Evolutionary conservation across 2,329 filamentous ascomycete genomes (phyloP).

Genomic region (Venturia asperata): DNA sequence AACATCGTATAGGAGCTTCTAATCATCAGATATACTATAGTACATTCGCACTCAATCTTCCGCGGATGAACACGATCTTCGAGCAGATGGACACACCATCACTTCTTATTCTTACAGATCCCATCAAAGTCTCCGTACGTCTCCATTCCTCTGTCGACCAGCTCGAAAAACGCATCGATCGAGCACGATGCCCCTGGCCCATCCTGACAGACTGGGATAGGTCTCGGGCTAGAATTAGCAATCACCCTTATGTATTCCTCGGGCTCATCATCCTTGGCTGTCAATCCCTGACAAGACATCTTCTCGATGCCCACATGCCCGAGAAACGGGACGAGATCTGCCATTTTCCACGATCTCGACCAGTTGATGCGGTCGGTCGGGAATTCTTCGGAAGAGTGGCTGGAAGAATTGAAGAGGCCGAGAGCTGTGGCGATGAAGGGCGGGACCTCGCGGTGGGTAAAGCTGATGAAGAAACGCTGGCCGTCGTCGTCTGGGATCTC

Average conservation of each 20-base stretch:
- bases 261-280: slow-evolving; percentile 12
- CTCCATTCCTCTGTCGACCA: slow-evolving; percentile 20
- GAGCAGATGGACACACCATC: not conserved
- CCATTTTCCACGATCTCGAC: slow-evolving; percentile 22
- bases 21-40: too few species aligned
- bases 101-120: slow-evolving; percentile 20
- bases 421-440: slow-evolving; percentile 23
- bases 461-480: slow-evolving; percentile 22
- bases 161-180: slow-evolving; percentile 19
- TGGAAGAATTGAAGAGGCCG: slow-evolving; percentile 22
- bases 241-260: slow-evolving; percentile 21
- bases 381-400: slow-evolving; percentile 20
- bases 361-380: slow-evolving; percentile 23
- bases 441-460: slow-evolving; percentile 23
- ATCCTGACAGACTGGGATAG: slow-evolving; percentile 21
- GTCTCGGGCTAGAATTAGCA: slow-evolving; percentile 20
- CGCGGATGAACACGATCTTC: too few species aligned
- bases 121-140: slow-evolving; percentile 21
- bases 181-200: slow-evolving; percentile 22
- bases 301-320: slow-evolving; percentile 23
- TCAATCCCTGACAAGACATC: slow-evolving; percentile 19
- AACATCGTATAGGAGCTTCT: too few species aligned
- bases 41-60: too few species aligned
- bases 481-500: slow-evolving; percentile 15
- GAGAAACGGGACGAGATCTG: slow-evolving; percentile 22